Evolutionary conservation across 148 eudicot species (phyloP).

Genomic region (Rhododendron mucronatum): DNA sequence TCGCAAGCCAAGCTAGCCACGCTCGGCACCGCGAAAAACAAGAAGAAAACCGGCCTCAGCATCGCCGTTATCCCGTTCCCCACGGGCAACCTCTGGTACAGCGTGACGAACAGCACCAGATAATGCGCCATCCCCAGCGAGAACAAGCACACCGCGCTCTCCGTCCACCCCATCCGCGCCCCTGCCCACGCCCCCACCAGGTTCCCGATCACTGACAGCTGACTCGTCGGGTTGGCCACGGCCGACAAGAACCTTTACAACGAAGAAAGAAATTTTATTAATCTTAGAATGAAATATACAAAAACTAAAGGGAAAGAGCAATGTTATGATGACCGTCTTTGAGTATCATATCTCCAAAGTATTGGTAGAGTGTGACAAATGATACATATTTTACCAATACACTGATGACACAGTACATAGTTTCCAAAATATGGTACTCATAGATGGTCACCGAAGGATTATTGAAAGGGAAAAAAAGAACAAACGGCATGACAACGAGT

Average conservation of each 20-base stretch:
- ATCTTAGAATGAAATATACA: too few species aligned
- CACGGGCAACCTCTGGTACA: constrained; percentile 38
- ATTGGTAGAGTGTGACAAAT: too few species aligned
- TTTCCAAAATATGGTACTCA: too few species aligned
- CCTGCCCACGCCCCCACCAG: constrained; percentile 50
- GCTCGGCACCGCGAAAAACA: constrained; percentile 43
- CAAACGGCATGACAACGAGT: neutral
- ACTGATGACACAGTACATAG: too few species aligned
- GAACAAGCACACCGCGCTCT: constrained; percentile 50
- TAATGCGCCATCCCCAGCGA: constrained; percentile 72
- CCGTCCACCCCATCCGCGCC: constrained; percentile 53
- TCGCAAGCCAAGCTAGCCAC: constrained; percentile 41
- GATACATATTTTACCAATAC: too few species aligned
- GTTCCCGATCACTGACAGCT: constrained; percentile 43
- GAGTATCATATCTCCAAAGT: too few species aligned
- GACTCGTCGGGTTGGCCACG: constrained; percentile 49
- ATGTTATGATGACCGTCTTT: too few species aligned
- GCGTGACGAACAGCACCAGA: constrained; percentile 40
- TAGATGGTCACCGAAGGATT: too few species aligned
- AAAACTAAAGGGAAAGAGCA: too few species aligned
- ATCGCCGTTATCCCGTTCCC: constrained; percentile 22
- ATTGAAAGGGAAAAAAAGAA: too few species aligned
- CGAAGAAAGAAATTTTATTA: too few species aligned
- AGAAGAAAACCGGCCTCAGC: constrained; percentile 37
- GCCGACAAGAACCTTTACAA: constrained; percentile 7